Percentiles rank a stretch among this genome's conserved stretches.
Conservation (phyloP, 192 early-diverging fungal species). For the Phycomyces blakesleeanus region DNA sequence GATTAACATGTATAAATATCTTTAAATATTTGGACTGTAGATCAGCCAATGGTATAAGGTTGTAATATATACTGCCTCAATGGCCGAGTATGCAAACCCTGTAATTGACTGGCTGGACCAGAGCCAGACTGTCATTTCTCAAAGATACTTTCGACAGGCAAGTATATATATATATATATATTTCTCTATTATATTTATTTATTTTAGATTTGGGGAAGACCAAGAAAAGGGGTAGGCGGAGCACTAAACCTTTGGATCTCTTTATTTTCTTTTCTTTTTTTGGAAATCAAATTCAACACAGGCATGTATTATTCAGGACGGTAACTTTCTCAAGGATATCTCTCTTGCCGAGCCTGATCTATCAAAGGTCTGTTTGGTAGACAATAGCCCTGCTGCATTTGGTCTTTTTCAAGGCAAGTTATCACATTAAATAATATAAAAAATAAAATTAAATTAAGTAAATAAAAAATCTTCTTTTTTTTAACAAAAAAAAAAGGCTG, state of each 20-base stretch:
- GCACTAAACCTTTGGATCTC: too few species aligned
- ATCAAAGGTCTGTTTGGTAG: constrained; percentile 76
- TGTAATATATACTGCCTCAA: constrained; percentile 89
- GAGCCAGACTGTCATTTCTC: constrained; percentile 54
- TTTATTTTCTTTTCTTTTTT: too few species aligned
- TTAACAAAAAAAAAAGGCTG: neutral
- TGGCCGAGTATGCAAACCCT: constrained; percentile 90
- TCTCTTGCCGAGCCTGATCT: constrained; percentile 62
- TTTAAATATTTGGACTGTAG: too few species aligned
- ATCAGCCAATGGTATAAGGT: constrained; percentile 87
- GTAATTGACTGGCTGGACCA: constrained; percentile 89
- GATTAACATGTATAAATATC: too few species aligned
- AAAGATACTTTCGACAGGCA: constrained; percentile 81
- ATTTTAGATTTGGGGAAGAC: too few species aligned
- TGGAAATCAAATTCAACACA: constrained; percentile 25
- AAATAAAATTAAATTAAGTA: too few species aligned
- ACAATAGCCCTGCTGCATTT: constrained; percentile 80
- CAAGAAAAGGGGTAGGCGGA: too few species aligned
- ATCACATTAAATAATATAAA: too few species aligned
- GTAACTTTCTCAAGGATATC: constrained; percentile 78
- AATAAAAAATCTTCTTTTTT: neutral
- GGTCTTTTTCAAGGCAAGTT: constrained; percentile 67
- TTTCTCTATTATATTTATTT: too few species aligned
- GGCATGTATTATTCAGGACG: constrained; percentile 64
- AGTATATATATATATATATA: neutral